Conservation (phyloP, 2,329 filamentous ascomycete genomes). For the Nectriaceae sp. region DNA sequence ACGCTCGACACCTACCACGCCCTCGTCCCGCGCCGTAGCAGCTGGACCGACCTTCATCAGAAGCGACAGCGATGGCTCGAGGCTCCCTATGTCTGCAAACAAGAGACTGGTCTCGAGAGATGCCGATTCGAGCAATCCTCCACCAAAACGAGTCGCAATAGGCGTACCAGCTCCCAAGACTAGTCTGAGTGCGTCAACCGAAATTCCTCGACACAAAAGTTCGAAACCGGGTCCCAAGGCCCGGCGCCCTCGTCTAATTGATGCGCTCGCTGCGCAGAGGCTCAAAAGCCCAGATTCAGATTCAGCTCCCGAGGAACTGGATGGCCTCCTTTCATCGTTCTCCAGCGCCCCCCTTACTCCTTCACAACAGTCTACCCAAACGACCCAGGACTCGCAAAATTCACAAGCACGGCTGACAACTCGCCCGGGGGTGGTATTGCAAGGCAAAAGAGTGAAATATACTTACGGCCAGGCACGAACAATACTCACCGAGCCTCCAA, state of each 20-base stretch:
- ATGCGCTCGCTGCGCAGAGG: conserved; percentile 43
- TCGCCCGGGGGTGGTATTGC: conserved; percentile 27
- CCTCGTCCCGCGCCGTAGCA: conserved; percentile 13
- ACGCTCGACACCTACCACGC: conserved; percentile 12
- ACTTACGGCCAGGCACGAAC: conserved; percentile 39
- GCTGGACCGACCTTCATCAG: conserved; percentile 4
- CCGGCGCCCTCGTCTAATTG: conserved; percentile 41
- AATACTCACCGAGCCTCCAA: conserved; percentile 29
- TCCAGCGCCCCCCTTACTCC: conserved; percentile 18
- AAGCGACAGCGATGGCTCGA: conserved; percentile 3
- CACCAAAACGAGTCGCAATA: not conserved
- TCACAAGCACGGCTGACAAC: conserved; percentile 25
- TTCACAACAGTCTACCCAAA: conserved; percentile 19
- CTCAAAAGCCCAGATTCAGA: conserved; percentile 35
- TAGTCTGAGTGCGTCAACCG: not conserved
- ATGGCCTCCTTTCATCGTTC: conserved; percentile 9
- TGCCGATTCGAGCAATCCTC: not conserved
- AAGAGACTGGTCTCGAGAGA: conserved; percentile 14
- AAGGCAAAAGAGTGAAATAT: conserved; percentile 35
- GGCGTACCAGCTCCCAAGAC: not conserved
- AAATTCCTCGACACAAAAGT: conserved; percentile 1
- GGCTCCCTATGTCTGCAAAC: conserved; percentile 1
- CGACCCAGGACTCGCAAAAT: conserved; percentile 10
- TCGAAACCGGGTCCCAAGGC: conserved; percentile 13
- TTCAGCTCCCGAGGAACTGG: conserved; percentile 21